These are phyloP conservation scores for Mikania micrantha DNA, from an alignment of 129 eudicot species.

Conservation along the genomic window DNA sequence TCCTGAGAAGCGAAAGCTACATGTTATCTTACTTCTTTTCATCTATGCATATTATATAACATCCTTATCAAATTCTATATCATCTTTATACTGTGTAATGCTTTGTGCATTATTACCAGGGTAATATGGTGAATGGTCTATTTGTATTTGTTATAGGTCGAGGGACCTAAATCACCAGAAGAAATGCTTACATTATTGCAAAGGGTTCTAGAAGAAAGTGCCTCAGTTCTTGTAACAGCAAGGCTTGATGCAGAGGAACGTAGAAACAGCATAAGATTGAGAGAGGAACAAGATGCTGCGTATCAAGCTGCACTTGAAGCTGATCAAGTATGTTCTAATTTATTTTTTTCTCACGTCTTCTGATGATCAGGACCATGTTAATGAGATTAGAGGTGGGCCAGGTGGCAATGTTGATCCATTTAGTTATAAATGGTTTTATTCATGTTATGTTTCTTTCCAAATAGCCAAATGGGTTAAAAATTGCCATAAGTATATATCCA, in stretches of 20 bases:
- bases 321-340: constrained; percentile 62
- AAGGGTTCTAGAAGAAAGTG: constrained; percentile 94
- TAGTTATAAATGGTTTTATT: not conserved
- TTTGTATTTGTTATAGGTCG: constrained; percentile 46
- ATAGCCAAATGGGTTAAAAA: not conserved
- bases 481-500: not conserved
- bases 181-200: constrained; percentile 68
- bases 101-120: not conserved
- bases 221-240: constrained; percentile 86
- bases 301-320: constrained; percentile 98
- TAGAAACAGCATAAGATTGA: constrained; percentile 65
- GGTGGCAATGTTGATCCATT: not conserved
- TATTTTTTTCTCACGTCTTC: not conserved
- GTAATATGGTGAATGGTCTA: constrained; percentile 1
- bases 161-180: constrained; percentile 92
- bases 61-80: not conserved
- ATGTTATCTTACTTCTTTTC: not conserved
- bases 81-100: not conserved
- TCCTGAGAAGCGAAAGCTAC: not conserved
- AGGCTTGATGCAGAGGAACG: constrained; percentile 96
- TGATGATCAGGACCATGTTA: too few species aligned
- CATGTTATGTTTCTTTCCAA: not conserved
- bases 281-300: constrained; percentile 99
- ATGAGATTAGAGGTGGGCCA: too few species aligned
- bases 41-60: constrained; percentile 5